Evolutionary conservation across 371 early-diverging fungal genomes (phyloP), one percentile per base, ranked within the genome.

Genomic region (Apophysomyces elegans): DNA sequence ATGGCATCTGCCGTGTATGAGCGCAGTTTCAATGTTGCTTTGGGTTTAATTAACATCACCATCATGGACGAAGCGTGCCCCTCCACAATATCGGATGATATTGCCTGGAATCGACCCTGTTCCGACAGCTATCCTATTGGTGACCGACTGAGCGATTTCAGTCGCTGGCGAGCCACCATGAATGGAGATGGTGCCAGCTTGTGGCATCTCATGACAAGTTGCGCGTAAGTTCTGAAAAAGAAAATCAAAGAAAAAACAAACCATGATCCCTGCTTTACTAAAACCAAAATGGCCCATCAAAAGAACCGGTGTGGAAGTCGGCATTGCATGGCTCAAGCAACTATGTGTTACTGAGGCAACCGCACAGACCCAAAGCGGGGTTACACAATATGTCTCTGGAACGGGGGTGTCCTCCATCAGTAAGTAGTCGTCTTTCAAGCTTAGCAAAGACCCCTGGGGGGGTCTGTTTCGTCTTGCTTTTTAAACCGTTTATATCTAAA

Each of bases 121-220:
- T 79, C 85, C 13, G 72, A 76, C 13, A 35, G 69, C 5, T 96
- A 95, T 70, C 71, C 86, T 7, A 95, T 98, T 58, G 85, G 87
- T 41, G 64, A 77, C 32, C 88, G 98, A 21, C 73, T 98, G 41
- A 90, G 87, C 69, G 97, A 96, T 73, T 98, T 98, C 67, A 90
- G 92, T 58, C 54, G 69, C 18, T 98, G 99, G 99, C 85, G 98
- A 69, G 95, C 91, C 9, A 73, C 64, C 5, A 65, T 84, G 8
- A 67, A 75, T 12, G 68, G 78, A 44, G 94, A 94, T 75, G 87
- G 91, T n/a, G 91, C 92, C 7, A 96, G 96, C 5, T 71, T 97
- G 47, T 98, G 97, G 97, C 97, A 97, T 74, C 77, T 98, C 64
- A 87, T 98, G 92, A 95, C 96, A 11, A 86, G 88, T 46, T 96